Conservation (phyloP, 1,139 yeast genomes). For the Meyerozyma athensensis region DNA sequence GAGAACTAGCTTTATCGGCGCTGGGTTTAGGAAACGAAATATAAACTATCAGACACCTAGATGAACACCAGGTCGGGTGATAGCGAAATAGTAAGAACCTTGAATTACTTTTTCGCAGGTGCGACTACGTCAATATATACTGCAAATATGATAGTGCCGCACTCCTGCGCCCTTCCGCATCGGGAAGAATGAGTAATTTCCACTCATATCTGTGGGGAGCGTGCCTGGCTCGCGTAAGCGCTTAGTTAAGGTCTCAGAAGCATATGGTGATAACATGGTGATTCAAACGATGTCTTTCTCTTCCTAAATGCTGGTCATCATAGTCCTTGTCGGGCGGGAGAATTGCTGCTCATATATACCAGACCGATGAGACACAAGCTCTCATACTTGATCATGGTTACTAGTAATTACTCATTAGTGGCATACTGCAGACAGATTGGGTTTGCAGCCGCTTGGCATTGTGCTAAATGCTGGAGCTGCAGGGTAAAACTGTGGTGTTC, state of each 20-base stretch:
- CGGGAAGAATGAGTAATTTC: constrained; percentile 3
- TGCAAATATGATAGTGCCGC: no score
- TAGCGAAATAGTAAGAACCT: not conserved
- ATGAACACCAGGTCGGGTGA: not conserved
- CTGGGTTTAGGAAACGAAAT: not conserved
- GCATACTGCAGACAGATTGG: no score
- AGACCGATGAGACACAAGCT: not conserved
- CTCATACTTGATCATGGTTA: not conserved
- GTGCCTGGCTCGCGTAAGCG: not conserved
- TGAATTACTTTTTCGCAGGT: not conserved
- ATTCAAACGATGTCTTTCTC: constrained; percentile 4
- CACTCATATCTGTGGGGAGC: not conserved
- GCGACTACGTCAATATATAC: not conserved
- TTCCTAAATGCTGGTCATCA: not conserved
- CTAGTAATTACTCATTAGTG: not conserved
- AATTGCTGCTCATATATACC: not conserved
- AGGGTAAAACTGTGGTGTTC: no score
- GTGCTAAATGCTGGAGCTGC: no score
- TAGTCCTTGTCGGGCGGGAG: not conserved
- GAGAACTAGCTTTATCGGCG: not conserved
- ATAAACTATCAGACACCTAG: not conserved
- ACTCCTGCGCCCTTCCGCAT: constrained; percentile 3
- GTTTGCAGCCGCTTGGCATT: no score
- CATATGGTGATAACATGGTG: not conserved
- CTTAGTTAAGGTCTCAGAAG: not conserved